Percentiles rank a stretch among this genome's conserved stretches.
phyloP scores from a whole-genome alignment of 2,329 filamentous ascomycete genomes.

The Coniochaeta pulveracea region DNA sequence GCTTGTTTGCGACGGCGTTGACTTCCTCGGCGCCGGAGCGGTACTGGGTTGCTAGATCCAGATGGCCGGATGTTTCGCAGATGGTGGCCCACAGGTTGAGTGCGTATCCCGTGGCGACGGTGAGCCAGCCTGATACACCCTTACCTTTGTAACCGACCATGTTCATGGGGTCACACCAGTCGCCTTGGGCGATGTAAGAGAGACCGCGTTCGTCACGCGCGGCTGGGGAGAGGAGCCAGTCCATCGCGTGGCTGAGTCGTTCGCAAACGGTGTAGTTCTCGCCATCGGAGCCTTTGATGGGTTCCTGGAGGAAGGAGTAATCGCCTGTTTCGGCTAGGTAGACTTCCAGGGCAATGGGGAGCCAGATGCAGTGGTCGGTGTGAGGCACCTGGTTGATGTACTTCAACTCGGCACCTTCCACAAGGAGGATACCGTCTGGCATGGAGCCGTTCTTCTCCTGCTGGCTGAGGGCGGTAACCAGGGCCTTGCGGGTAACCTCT shows the following conservation, averaged over 20 bases:
- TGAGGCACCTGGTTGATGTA: conserved; percentile 52
- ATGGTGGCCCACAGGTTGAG: conserved; percentile 40
- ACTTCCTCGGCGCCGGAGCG: conserved; percentile 29
- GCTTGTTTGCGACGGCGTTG: conserved; percentile 36
- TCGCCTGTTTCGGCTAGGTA: conserved; percentile 45
- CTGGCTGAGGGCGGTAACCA: conserved; percentile 37
- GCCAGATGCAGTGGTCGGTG: conserved; percentile 48
- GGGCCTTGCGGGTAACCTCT: conserved; percentile 31
- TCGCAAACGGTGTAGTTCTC: conserved; percentile 39
- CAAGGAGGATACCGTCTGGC: conserved; percentile 44
- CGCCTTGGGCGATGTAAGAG: conserved; percentile 46
- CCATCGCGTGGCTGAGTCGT: conserved; percentile 43
- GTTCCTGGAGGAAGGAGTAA: conserved; percentile 33
- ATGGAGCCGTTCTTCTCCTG: conserved; percentile 43
- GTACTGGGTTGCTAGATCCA: conserved; percentile 30
- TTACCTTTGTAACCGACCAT: conserved; percentile 49
- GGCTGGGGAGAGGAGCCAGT: conserved; percentile 33
- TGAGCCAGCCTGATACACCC: conserved; percentile 48
- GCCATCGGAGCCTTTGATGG: conserved; percentile 28
- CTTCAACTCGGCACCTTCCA: conserved; percentile 43
- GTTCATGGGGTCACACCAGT: conserved; percentile 52
- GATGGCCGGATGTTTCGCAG: conserved; percentile 30
- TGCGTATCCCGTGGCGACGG: conserved; percentile 41
- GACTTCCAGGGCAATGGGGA: conserved; percentile 40
- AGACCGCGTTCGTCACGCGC: conserved; percentile 40